phyloP scores from a whole-genome alignment of 805 yeast species.

The Wickerhamomyces mucosus region DNA sequence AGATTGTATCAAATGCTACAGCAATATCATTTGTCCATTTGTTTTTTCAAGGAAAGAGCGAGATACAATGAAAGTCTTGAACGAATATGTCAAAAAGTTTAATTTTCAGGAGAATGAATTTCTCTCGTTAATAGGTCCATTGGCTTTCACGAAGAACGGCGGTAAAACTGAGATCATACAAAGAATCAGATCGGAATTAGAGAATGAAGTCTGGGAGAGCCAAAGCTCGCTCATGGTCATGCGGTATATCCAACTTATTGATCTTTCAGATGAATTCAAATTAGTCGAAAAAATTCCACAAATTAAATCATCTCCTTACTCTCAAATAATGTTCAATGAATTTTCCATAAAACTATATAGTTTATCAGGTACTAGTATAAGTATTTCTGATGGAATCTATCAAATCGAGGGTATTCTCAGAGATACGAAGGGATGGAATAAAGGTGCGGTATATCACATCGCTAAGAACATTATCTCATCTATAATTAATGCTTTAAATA shows the following conservation, averaged over 20 bases:
- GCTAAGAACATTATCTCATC: constrained; percentile 23
- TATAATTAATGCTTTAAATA: constrained; percentile 15
- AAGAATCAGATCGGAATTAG: constrained; percentile 9
- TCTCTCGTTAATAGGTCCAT: no score
- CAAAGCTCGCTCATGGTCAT: constrained; percentile 25
- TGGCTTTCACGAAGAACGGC: constrained; percentile 34
- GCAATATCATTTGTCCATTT: constrained; percentile 30
- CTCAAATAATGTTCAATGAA: constrained; percentile 1
- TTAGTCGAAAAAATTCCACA: constrained; percentile 11
- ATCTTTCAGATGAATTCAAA: constrained; percentile 25
- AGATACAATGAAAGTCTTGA: not conserved
- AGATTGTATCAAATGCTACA: no score
- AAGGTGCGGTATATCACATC: constrained; percentile 27
- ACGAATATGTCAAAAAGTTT: not conserved
- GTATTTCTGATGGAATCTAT: constrained; percentile 9
- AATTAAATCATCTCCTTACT: constrained; percentile 1
- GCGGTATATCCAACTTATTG: constrained; percentile 30
- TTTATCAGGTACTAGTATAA: constrained; percentile 4
- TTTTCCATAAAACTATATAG: constrained; percentile 6
- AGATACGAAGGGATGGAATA: constrained; percentile 25
- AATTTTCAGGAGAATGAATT: no score
- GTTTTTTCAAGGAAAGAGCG: constrained; percentile 24
- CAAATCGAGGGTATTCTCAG: constrained; percentile 5
- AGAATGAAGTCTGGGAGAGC: constrained; percentile 7
- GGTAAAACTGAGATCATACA: constrained; percentile 24